These are phyloP conservation scores for Tolypocladium endophyticum DNA, from an alignment of 2,329 filamentous ascomycete genomes.

Conservation along the genomic window DNA sequence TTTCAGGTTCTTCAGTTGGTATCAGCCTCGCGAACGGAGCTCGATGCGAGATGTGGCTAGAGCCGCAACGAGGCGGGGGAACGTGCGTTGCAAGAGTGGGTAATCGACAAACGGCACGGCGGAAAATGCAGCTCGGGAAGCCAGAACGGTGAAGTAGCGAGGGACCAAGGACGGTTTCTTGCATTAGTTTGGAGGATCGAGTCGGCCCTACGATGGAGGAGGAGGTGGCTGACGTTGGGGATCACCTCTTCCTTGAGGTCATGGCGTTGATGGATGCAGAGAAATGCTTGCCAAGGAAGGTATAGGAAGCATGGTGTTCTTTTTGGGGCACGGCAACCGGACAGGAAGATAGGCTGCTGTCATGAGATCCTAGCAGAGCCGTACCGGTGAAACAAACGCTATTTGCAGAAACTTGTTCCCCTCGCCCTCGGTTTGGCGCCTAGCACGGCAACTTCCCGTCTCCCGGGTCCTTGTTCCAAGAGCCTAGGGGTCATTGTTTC, in stretches of 20 bases:
- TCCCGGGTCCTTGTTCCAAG: background rate
- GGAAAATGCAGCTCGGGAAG: background rate
- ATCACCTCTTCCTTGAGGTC: background rate
- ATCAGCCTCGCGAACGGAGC: conserved; percentile 7
- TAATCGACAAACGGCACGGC: background rate
- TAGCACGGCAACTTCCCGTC: background rate
- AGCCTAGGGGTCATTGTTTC: background rate
- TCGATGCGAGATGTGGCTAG: conserved; percentile 5
- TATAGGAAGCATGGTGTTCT: no score
- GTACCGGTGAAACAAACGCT: background rate
- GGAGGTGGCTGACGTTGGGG: background rate
- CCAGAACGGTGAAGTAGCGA: background rate
- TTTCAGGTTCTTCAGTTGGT: conserved; percentile 9
- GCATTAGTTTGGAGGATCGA: background rate
- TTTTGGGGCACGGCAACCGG: background rate
- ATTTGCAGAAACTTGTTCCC: background rate
- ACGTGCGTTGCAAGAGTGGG: background rate
- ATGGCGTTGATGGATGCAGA: background rate
- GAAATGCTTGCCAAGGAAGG: background rate
- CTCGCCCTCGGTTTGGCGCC: background rate
- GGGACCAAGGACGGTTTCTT: background rate
- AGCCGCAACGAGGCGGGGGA: conserved; percentile 1
- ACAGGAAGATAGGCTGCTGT: background rate
- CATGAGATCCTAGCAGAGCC: background rate
- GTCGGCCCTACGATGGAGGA: background rate